Conservation (phyloP, 768 basidiomycete genomes). For the Sistotremastrum niveocremeum region DNA sequence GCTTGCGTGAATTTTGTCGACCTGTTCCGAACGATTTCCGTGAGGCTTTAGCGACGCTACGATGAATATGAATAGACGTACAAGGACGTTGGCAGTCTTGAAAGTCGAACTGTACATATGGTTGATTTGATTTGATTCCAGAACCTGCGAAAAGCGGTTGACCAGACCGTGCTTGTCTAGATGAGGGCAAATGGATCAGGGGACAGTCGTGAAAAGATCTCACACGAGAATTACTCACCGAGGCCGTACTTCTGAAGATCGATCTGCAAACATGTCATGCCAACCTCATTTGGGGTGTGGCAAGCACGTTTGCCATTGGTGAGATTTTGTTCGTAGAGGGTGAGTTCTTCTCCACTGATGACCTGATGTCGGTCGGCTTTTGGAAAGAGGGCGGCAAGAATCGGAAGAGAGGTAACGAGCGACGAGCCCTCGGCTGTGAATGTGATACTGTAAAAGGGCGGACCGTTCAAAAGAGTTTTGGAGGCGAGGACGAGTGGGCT, state of each 20-base stretch:
- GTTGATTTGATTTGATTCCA: conserved; percentile 62
- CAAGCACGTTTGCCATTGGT: background rate
- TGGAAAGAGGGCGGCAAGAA: conserved; percentile 59
- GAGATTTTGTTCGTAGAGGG: conserved; percentile 27
- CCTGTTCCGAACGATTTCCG: conserved; percentile 20
- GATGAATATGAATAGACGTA: conserved; percentile 17
- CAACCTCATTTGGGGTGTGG: background rate
- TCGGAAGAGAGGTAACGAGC: conserved; percentile 53
- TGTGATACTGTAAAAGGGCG: conserved; percentile 71
- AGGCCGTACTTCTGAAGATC: conserved; percentile 61
- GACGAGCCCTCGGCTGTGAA: conserved; percentile 66
- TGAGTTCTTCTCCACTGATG: conserved; percentile 55
- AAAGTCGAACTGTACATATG: conserved; percentile 80
- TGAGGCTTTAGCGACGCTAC: background rate
- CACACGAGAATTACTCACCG: conserved; percentile 28
- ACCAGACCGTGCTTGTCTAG: conserved; percentile 69
- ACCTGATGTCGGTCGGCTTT: conserved; percentile 61
- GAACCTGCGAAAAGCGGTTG: conserved; percentile 58
- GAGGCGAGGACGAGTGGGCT: no score
- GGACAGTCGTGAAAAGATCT: background rate
- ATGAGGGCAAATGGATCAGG: background rate
- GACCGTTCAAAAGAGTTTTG: no score
- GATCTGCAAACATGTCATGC: conserved; percentile 57
- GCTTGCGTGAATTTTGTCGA: conserved; percentile 41
- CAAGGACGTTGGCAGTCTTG: conserved; percentile 69